Base-by-base conservation (phyloP, 352 stramenopile species). In the Pythium aphanidermatum region DNA sequence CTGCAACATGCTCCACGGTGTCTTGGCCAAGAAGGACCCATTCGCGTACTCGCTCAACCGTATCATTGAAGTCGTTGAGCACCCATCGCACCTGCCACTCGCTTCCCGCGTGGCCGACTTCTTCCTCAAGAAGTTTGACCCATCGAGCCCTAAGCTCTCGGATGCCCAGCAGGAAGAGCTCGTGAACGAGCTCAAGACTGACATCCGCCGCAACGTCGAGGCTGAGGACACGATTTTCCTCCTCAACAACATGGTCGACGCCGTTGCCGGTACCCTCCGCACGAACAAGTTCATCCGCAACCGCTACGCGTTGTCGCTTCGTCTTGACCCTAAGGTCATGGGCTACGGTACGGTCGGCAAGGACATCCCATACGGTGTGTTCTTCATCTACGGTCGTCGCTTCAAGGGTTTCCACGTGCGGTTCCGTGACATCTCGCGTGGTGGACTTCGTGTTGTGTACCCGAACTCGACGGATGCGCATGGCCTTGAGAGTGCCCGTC, bases 341-440 rank as follows among this genome's bases (percentile, higher is more conserved):
- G 81, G 78, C 26, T 84, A 88, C 58, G 77, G 80, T 33, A 86
- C 78, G 0, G 73, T 91, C 8, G 73, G 76, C 51, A 92, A 84
- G 63, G 86, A 97, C 50, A 78, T 82, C 10, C 96, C 96, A 11
- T 98, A 94, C 62, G 95, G 94, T 12, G 82, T 98, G 12, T 97
- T 99, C 65, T 98, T 97, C 65, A 93, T 95, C 46, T 96, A 98
- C 66, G 96, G 96, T 5, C 81, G 92, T 49, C 86, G 95, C 25
- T 99, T 99, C 76, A 97, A 85, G 62, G 79, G 79, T 32, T 92
- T 92, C 58, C 80, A 92, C 65, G 78, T 88, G 41, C 80, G 80
- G 11, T 92, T 92, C 61, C 71, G 74, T 25, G 80, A 92, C 53
- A 90, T 92, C 69, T 60, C 80, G 20, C 77, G 80, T 26, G 80